phyloP scores from a whole-genome alignment of 139 green algal species.

The Limnomonas spitsbergensis region DNA sequence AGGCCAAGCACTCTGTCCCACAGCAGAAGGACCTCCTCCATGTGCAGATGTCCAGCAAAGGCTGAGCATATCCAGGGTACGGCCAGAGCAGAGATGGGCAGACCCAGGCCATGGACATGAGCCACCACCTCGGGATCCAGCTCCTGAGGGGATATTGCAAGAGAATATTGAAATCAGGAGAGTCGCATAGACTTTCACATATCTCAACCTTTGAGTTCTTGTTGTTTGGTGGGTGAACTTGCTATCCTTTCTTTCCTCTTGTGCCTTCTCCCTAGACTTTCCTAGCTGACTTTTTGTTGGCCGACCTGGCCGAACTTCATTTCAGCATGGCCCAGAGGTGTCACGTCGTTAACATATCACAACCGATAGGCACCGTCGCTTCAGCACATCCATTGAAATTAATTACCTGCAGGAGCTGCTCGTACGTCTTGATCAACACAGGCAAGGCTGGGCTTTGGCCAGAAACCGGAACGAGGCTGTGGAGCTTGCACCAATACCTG shows the following conservation, averaged over 20 bases:
- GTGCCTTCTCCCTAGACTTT: too few species aligned
- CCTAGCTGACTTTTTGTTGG: too few species aligned
- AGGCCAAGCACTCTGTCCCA: constrained; percentile 71
- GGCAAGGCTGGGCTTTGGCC: constrained; percentile 46
- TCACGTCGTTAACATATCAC: too few species aligned
- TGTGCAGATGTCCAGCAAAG: constrained; percentile 37
- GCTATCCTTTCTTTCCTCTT: too few species aligned
- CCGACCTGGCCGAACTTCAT: too few species aligned
- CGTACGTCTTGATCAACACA: constrained; percentile 45
- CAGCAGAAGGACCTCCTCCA: constrained; percentile 59
- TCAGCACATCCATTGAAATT: too few species aligned
- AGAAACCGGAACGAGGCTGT: constrained; percentile 29
- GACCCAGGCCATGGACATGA: constrained; percentile 40
- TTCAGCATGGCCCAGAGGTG: too few species aligned
- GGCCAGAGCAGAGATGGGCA: constrained; percentile 32
- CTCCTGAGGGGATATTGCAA: constrained; percentile 45
- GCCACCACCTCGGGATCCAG: constrained; percentile 44
- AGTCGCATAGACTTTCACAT: too few species aligned
- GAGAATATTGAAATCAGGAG: too few species aligned
- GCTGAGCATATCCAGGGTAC: constrained; percentile 48
- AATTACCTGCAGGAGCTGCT: constrained; percentile 44
- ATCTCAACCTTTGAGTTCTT: too few species aligned
- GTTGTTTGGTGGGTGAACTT: too few species aligned
- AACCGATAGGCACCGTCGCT: too few species aligned
- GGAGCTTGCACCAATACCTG: constrained; percentile 65